Evolutionary conservation across 768 basidiomycete species (phyloP).

Genomic region (Lactarius vividus): DNA sequence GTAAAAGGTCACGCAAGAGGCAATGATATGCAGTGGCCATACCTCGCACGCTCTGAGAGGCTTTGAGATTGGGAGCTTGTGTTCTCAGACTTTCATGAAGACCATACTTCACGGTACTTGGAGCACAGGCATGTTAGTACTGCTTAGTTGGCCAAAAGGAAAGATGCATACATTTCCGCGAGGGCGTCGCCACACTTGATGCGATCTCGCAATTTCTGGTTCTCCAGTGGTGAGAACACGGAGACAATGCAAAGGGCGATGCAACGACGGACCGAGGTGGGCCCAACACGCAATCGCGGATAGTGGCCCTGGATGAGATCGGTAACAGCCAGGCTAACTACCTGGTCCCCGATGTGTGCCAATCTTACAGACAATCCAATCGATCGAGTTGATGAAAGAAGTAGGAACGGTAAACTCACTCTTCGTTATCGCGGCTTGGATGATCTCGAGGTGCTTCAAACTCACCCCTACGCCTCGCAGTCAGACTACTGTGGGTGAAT

Average conservation of each 20-base stretch:
- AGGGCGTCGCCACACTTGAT: background rate
- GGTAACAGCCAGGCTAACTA: background rate
- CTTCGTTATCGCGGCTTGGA: conserved; percentile 5
- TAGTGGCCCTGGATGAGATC: background rate
- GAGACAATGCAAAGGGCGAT: background rate
- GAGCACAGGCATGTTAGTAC: background rate
- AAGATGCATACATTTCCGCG: background rate
- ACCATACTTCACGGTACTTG: conserved; percentile 5
- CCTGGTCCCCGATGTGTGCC: background rate
- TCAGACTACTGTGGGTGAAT: conserved; percentile 14
- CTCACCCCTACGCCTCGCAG: background rate
- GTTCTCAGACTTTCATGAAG: background rate
- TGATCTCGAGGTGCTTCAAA: background rate
- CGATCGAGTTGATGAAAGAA: background rate
- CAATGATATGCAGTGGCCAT: background rate
- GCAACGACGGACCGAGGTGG: background rate
- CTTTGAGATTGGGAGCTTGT: conserved; percentile 1
- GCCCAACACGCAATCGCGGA: background rate
- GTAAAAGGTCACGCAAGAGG: background rate
- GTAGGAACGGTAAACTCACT: background rate
- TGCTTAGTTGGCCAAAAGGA: background rate
- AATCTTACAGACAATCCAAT: background rate
- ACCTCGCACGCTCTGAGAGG: conserved; percentile 10
- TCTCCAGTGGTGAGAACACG: background rate
- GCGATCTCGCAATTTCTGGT: background rate